phyloP scores from a whole-genome alignment of 108 stramenopile genomes.

The Cyclotella cryptica region DNA sequence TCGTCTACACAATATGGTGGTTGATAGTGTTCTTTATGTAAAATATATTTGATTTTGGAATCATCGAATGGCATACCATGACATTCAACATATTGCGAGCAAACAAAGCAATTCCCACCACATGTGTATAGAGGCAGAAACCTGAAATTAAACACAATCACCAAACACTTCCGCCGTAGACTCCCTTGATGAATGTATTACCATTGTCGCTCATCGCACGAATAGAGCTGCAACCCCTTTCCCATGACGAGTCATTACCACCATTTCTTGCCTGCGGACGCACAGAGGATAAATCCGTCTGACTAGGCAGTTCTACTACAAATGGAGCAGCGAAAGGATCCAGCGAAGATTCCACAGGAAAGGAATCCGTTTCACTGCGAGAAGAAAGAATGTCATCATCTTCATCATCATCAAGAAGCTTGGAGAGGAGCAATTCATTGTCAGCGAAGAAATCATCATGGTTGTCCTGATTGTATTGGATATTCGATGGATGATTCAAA shows the following conservation, averaged over 20 bases:
- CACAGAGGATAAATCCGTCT: background rate
- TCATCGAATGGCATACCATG: too few relatives aligned
- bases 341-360: slow-evolving; percentile 39
- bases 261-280: background rate
- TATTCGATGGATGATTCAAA: slow-evolving; percentile 21
- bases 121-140: background rate
- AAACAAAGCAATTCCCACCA: too few relatives aligned
- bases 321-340: slow-evolving; percentile 53
- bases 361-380: slow-evolving; percentile 15
- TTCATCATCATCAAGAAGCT: slow-evolving; percentile 57
- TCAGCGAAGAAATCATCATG: slow-evolving; percentile 33
- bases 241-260: slow-evolving; percentile 1
- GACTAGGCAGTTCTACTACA: slow-evolving; percentile 8
- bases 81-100: too few relatives aligned
- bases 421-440: slow-evolving; percentile 49
- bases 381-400: slow-evolving; percentile 37
- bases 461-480: slow-evolving; percentile 8
- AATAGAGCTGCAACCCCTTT: background rate
- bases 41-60: too few relatives aligned
- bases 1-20: too few relatives aligned
- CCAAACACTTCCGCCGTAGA: slow-evolving; percentile 54
- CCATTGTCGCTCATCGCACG: slow-evolving; percentile 17
- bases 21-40: too few relatives aligned
- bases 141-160: slow-evolving; percentile 3
- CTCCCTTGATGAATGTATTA: slow-evolving; percentile 36